Conservation (phyloP, 768 basidiomycete species). For the Hemileccinum rubropunctum region DNA sequence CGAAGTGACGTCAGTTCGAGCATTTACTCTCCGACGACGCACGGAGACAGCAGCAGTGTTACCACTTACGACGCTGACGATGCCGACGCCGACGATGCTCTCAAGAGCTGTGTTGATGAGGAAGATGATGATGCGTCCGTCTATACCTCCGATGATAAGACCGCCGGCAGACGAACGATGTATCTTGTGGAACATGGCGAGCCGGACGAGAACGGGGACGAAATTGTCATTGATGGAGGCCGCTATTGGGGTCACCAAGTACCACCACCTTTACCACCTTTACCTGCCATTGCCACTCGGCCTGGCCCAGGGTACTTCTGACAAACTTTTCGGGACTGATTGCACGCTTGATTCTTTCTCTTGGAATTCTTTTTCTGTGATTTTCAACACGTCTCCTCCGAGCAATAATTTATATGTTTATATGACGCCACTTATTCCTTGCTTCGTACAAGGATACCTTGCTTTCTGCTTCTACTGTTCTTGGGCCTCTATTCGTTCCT, state of each 20-base stretch:
- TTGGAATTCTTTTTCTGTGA: slow-evolving; percentile 7
- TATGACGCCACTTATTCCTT: slow-evolving; percentile 15
- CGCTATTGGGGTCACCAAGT: slow-evolving; percentile 18
- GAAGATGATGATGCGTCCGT: slow-evolving; percentile 30
- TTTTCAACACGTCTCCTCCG: background rate
- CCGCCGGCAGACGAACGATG: slow-evolving; percentile 34
- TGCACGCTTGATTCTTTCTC: slow-evolving; percentile 1
- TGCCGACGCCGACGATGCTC: slow-evolving; percentile 15
- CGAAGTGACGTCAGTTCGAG: slow-evolving; percentile 16
- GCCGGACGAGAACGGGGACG: slow-evolving; percentile 21
- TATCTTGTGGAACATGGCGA: slow-evolving; percentile 31
- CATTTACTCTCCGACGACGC: slow-evolving; percentile 17
- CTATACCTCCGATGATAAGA: slow-evolving; percentile 31
- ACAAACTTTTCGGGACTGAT: slow-evolving; percentile 6
- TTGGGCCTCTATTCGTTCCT: slow-evolving; percentile 7
- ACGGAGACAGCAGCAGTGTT: slow-evolving; percentile 14
- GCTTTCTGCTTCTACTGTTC: slow-evolving; percentile 7
- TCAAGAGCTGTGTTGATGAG: slow-evolving; percentile 13
- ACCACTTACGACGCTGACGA: slow-evolving; percentile 24
- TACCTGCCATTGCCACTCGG: slow-evolving; percentile 12
- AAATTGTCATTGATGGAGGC: slow-evolving; percentile 16
- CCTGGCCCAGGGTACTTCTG: slow-evolving; percentile 31
- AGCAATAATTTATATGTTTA: slow-evolving; percentile 33
- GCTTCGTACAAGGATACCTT: slow-evolving; percentile 4
- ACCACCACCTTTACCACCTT: slow-evolving; percentile 22